Evolutionary conservation across 495 filamentous ascomycete genomes (phyloP), one percentile per base, ranked within the genome.

Genomic region (Penicillium malachiteum): DNA sequence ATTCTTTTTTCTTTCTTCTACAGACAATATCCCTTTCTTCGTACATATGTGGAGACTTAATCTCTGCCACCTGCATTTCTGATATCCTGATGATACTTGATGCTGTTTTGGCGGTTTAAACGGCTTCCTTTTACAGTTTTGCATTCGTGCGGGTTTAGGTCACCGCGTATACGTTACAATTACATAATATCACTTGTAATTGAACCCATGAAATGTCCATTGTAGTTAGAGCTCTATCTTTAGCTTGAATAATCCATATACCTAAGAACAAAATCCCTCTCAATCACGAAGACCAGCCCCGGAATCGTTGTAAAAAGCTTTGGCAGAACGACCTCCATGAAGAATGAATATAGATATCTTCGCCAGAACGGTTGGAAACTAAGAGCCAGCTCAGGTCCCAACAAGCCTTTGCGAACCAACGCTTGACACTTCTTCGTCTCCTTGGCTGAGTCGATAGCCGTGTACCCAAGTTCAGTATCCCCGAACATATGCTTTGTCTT

Each of bases 291-390:
- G 52, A 45, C 62, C 51, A 56, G 55, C 21, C 49, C 55, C 62
- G 58, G 50, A 58, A 58, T 37, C 47, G 52, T 46, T 52, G 56
- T 49, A 64, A 26, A 57, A 64, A 55, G 46, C n/a, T 54, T 52
- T 58, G 37, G 54, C 62, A 64, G 52, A 60, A 45, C 47, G 42
- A 56, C 33, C 55, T 49, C 18, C 54, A 58, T 48, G 43, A 56
- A 44, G 58, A 56, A 52, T 45, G 37, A 48, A 52, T 51, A 48
- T 59, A 65, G 52, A 30, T 56, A 65, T 62, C 45, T 53, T 54
- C 55, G 55, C 62, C 58, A 65, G 58, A 44, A 46, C 14, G 58
- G 62, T 42, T 62, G 58, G 56, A 61, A 65, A 21, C 52, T 51
- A 41, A 58, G 55, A 56, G 62, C 62, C 39, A 65, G 57, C 17